These are phyloP conservation scores for Cytospora piceae DNA, from an alignment of 2,329 filamentous ascomycete species.

Conservation along the genomic window DNA sequence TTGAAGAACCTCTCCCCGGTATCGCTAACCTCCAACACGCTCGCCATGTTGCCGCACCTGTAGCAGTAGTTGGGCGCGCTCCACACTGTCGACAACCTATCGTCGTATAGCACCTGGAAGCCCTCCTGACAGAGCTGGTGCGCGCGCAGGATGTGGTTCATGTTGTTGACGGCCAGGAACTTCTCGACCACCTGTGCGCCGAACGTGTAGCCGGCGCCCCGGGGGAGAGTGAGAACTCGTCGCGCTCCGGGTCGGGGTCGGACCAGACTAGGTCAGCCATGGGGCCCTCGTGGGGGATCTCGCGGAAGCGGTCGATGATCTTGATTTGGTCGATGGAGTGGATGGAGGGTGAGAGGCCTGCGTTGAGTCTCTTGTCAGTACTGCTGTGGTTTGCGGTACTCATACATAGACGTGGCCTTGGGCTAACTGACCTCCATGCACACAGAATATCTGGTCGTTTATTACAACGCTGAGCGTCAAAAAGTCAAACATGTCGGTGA, in stretches of 20 bases:
- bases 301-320: slow-evolving; percentile 97
- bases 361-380: slow-evolving; percentile 1
- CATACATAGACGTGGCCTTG: background rate
- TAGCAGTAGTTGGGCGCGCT: slow-evolving; percentile 97
- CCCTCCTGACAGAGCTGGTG: slow-evolving; percentile 98
- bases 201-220: slow-evolving; percentile 96
- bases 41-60: slow-evolving; percentile 94
- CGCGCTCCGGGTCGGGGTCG: slow-evolving; percentile 93
- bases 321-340: slow-evolving; percentile 99
- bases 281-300: slow-evolving; percentile 97
- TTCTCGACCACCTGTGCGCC: slow-evolving; percentile 98
- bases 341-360: slow-evolving; percentile 83
- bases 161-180: slow-evolving; percentile 94
- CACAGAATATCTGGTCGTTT: slow-evolving; percentile 98
- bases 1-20: slow-evolving; percentile 95
- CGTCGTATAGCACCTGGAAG: slow-evolving; percentile 95
- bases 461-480: slow-evolving; percentile 96
- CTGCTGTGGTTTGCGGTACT: background rate
- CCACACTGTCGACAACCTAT: slow-evolving; percentile 94
- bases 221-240: slow-evolving; percentile 92
- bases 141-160: slow-evolving; percentile 97
- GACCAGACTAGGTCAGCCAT: slow-evolving; percentile 99
- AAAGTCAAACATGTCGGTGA: slow-evolving; percentile 99
- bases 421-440: slow-evolving; percentile 75
- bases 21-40: slow-evolving; percentile 93